Evolutionary conservation across 805 yeast genomes (phyloP).

Genomic region (Yarrowia divulgata): DNA sequence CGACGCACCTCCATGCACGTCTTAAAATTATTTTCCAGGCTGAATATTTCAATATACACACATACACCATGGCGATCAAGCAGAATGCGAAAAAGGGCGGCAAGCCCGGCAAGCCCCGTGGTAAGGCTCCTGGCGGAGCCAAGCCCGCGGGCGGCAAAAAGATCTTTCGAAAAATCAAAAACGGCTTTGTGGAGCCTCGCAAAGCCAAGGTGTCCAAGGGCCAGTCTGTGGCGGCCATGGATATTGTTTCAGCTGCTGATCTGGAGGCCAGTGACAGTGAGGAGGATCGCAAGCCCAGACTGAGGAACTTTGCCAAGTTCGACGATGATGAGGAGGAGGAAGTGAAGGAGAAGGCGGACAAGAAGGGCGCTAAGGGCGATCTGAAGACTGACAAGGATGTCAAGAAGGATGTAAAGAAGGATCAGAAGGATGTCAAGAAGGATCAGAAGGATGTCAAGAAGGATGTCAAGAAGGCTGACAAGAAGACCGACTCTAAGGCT

Average conservation of each 20-base stretch:
- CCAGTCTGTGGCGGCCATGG: slow-evolving; percentile 10
- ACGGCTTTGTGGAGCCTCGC: slow-evolving; percentile 29
- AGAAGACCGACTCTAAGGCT: background rate
- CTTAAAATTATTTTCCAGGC: slow-evolving; percentile 21
- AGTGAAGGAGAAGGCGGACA: background rate
- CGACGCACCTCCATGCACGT: slow-evolving; percentile 4
- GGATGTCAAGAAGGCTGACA: background rate
- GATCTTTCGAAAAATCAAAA: slow-evolving; percentile 26
- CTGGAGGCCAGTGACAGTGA: slow-evolving; percentile 16
- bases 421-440: background rate
- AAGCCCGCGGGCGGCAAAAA: slow-evolving; percentile 11
- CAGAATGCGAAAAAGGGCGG: slow-evolving; percentile 17
- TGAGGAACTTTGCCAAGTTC: slow-evolving; percentile 10
- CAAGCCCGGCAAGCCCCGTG: slow-evolving; percentile 8
- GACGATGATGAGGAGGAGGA: slow-evolving; percentile 1
- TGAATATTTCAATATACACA: background rate
- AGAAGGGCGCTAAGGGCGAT: background rate
- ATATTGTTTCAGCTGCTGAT: slow-evolving; percentile 23
- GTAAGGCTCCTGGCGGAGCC: background rate
- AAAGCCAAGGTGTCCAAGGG: slow-evolving; percentile 15
- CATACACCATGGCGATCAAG: slow-evolving; percentile 19
- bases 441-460: background rate
- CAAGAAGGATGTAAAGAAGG: background rate
- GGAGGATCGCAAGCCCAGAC: background rate
- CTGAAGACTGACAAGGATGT: background rate